Evolutionary conservation across 1,139 yeast species (phyloP), one percentile per base, ranked within the genome.

Genomic region (Candida sp.): DNA sequence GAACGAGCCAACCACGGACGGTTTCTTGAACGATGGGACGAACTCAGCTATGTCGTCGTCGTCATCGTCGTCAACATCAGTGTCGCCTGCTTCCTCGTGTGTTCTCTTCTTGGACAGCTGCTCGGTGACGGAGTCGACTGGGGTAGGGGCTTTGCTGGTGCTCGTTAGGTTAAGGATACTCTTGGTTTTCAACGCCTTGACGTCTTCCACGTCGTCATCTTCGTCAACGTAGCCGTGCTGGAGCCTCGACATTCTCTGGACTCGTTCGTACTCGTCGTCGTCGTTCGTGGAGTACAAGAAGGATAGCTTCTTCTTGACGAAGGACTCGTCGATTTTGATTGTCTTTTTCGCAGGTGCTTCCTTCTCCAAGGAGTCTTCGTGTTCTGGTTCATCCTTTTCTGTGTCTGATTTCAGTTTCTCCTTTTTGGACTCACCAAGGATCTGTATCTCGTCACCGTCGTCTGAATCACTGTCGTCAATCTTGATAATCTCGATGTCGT

Each of bases 241-340:
- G 27, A 58, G 52, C 23, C 64, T 66, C 0, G 83, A 71, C 3
- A 68, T 55, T 39, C 57, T 55, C 53, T 74, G 78, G 38, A 69
- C 64, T 43, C 58, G 57, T 12, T 73, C 77, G 54, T 77, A 72
- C 22, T 65, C 65, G 41, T 59, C 54, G 46, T 70, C 69, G 42
- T 71, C 68, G 17, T 69, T 70, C n/a, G 63, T 70, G 25, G 75
- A 72, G 37, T 70, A 71, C 50, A 86, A 74, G 62, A 87, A 88
- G 0, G 93, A 86, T 46, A 88, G 72, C 56, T 85, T 84, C 53
- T 78, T 79, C 49, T 84, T 84, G 7, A 88, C 88, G 61, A 83
- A 85, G 0, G 81, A 82, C 57, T 83, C 84, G 11, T 84, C 81
- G 42, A 75, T 60, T 33, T 58, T 62, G 6, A 70, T 62, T 2